phyloP scores from a whole-genome alignment of 2,329 filamentous ascomycete genomes.

The Didymosphaeria variabile region DNA sequence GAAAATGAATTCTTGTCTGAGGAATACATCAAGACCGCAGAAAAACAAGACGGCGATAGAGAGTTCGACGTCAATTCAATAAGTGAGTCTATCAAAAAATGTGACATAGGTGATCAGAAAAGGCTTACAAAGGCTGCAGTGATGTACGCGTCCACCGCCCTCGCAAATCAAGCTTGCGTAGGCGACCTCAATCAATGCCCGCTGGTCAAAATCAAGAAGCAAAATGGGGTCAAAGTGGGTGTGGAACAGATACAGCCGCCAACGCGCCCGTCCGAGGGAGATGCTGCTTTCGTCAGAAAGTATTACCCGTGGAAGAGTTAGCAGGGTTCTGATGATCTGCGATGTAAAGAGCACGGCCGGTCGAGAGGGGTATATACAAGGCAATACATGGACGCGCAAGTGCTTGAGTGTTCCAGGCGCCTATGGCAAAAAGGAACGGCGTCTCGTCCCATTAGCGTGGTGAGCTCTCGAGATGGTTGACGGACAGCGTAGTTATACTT shows the following conservation, averaged over 20 bases:
- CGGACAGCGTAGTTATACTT: too few species aligned
- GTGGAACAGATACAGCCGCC: background rate
- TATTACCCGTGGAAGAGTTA: conserved; percentile 9
- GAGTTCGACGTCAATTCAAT: background rate
- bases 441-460: too few species aligned
- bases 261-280: background rate
- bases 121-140: background rate
- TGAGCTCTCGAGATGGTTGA: too few species aligned
- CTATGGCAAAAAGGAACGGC: too few species aligned
- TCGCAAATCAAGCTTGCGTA: background rate
- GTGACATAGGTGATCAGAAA: too few species aligned
- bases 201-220: background rate
- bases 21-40: background rate
- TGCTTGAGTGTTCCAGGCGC: too few species aligned
- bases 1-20: background rate
- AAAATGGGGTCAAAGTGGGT: conserved; percentile 1
- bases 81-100: background rate
- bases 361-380: too few species aligned
- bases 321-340: background rate
- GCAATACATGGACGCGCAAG: too few species aligned
- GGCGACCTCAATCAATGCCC: background rate
- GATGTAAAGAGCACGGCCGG: background rate
- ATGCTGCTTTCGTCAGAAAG: background rate
- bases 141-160: background rate
- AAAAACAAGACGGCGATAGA: background rate